phyloP scores from a whole-genome alignment of 2,329 filamentous ascomycete genomes.

The Malbranchea cinnamomea region DNA sequence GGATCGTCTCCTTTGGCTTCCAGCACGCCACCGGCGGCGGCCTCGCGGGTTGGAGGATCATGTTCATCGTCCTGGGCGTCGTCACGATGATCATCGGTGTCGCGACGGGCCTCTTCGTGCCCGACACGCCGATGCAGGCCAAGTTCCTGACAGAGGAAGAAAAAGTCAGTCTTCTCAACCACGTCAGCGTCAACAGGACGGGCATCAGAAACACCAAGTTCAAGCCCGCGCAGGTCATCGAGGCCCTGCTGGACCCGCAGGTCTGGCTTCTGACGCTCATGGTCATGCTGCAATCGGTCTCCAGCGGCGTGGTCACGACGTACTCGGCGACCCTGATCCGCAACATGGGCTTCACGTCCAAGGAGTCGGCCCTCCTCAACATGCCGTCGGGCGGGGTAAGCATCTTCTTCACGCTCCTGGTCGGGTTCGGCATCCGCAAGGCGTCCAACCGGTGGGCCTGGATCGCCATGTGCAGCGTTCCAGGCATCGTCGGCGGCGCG shows the following conservation, averaged over 20 bases:
- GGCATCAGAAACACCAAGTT: conserved; percentile 10
- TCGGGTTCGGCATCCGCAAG: conserved; percentile 24
- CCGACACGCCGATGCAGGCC: conserved; percentile 7
- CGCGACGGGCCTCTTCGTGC: conserved; percentile 3
- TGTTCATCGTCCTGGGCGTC: conserved; percentile 6
- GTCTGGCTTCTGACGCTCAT: conserved; percentile 16
- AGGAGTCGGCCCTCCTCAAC: conserved; percentile 29
- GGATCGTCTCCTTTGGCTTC: conserved; percentile 16
- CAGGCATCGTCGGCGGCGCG: conserved; percentile 10
- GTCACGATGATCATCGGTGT: conserved; percentile 6
- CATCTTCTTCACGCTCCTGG: conserved; percentile 24
- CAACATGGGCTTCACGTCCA: conserved; percentile 29
- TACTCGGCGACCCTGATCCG: conserved; percentile 29
- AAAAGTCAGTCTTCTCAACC: conserved; percentile 9
- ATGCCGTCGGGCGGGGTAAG: conserved; percentile 30
- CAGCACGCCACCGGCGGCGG: conserved; percentile 12
- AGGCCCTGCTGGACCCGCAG: conserved; percentile 12
- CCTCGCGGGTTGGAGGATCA: conserved; percentile 11
- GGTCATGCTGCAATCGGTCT: conserved; percentile 16
- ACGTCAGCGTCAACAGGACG: conserved; percentile 10
- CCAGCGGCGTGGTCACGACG: conserved; percentile 31
- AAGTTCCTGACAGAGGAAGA: conserved; percentile 9
- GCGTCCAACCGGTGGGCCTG: conserved; percentile 26
- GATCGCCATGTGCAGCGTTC: conserved; percentile 27
- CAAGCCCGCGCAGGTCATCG: conserved; percentile 9